Evolutionary conservation across 371 early-diverging fungal genomes (phyloP), one percentile per base, ranked within the genome.

Genomic region (Syncephalastrum contaminatum): DNA sequence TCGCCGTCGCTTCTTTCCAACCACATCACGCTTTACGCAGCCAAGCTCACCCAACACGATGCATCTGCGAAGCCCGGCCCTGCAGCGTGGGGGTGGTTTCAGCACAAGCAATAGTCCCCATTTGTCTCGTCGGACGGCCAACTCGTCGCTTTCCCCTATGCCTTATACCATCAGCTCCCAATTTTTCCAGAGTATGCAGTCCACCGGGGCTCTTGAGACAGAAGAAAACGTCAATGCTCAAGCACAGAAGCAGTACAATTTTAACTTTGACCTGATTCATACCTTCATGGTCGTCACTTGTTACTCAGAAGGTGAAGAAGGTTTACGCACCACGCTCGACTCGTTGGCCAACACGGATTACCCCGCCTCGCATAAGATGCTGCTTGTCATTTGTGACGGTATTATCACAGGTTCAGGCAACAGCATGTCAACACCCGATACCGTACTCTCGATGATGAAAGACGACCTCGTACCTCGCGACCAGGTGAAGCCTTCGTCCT

Each of bases 241-340:
- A 24, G 63, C 60, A 1, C 61, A 66, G 15, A 68, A 70, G 18
- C 54, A 71, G 8, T 78, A 81, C 27, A 73, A 77, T 16, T 76
- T 76, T 30, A 77, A 76, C 24, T 79, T 79, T 55, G 68, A 76
- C 45, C 53, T 75, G 10, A 64, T 80, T 20, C 72, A 77, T 51
- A 77, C 81, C 0, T 72, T 78, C 40, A 71, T 86, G 68, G 79
- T 88, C 18, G 88, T 82, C 2, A 90, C 93, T 10, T 88, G 89
- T 61, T 94, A 94, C 68, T 88, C 90, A 18, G 95, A 94, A 72
- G 88, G 93, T 49, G 85, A 85, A 66, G 88, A 88, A 51, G 90
- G 91, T 0, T 67, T 97, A 24, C 82, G 89, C 25, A 84, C 85
- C 5, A 98, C 98, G 19, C 67, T 98, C 18, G 93, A 96, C 64